Conservation (phyloP, 1,284 basidiomycete genomes). For the Peniophora sp. region DNA sequence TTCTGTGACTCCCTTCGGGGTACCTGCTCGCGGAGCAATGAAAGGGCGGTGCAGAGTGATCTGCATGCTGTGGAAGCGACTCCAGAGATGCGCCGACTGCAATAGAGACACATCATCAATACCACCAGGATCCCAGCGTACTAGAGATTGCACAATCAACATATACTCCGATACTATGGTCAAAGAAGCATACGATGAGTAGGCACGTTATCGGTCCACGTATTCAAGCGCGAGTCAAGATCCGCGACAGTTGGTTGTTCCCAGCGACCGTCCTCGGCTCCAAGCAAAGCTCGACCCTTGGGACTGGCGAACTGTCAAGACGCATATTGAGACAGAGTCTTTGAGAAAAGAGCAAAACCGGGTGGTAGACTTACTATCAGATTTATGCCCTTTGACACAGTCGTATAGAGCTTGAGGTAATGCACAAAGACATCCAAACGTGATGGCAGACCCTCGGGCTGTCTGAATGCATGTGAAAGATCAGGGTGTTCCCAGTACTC, state of each 20-base stretch:
- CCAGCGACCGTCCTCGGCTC: slow-evolving; percentile 27
- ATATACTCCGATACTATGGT: not conserved
- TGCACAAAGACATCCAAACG: slow-evolving; percentile 40
- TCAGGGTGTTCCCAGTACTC: slow-evolving; percentile 46
- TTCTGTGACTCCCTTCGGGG: slow-evolving; percentile 27
- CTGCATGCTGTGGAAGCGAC: slow-evolving; percentile 45
- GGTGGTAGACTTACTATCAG: slow-evolving; percentile 32
- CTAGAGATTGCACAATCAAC: slow-evolving; percentile 14
- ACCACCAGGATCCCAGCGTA: slow-evolving; percentile 47
- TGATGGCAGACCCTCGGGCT: slow-evolving; percentile 37
- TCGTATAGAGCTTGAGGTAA: slow-evolving; percentile 44
- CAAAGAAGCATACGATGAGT: slow-evolving; percentile 23
- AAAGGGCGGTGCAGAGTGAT: slow-evolving; percentile 57
- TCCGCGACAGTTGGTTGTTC: slow-evolving; percentile 38
- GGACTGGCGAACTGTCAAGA: slow-evolving; percentile 37
- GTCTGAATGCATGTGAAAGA: slow-evolving; percentile 30
- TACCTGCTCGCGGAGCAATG: slow-evolving; percentile 41
- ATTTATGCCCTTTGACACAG: slow-evolving; percentile 43
- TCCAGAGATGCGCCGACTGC: slow-evolving; percentile 46
- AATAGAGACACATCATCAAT: slow-evolving; percentile 37
- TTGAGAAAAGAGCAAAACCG: not conserved
- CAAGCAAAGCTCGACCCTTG: slow-evolving; percentile 24
- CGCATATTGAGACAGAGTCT: not conserved
- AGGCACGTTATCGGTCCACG: slow-evolving; percentile 41
- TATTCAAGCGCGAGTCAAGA: slow-evolving; percentile 39